Percentiles rank a stretch among this genome's conserved stretches.
Conservation (phyloP, 352 stramenopile genomes). For the Poterioochromonas sp. region DNA sequence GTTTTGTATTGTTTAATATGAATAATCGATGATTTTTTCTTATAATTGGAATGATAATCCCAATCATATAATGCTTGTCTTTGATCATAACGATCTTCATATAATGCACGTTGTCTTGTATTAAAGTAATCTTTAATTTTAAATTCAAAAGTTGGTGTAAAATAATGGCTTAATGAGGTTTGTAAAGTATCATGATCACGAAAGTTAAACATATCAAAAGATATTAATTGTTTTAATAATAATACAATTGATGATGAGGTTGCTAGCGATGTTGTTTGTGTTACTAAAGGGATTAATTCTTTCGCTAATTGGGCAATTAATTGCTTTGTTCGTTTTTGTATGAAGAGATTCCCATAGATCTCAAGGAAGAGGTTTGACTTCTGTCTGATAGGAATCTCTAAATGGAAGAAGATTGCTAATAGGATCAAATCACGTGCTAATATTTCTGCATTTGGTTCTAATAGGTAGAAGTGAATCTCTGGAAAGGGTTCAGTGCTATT, state of each 20-base stretch:
- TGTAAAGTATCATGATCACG: slow-evolving; percentile 72
- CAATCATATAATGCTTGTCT: slow-evolving; percentile 81
- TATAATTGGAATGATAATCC: slow-evolving; percentile 68
- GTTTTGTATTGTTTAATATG: slow-evolving; percentile 77
- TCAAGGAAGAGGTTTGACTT: slow-evolving; percentile 77
- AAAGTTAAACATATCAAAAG: slow-evolving; percentile 64
- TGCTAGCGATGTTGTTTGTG: slow-evolving; percentile 35
- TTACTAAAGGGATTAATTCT: slow-evolving; percentile 58
- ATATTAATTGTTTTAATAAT: slow-evolving; percentile 49
- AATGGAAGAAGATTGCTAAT: slow-evolving; percentile 70
- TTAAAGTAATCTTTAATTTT: slow-evolving; percentile 68
- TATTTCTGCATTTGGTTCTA: slow-evolving; percentile 67
- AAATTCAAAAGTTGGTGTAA: slow-evolving; percentile 58
- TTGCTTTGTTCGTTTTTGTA: slow-evolving; percentile 65
- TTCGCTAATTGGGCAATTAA: slow-evolving; percentile 68
- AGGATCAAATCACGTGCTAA: slow-evolving; percentile 74
- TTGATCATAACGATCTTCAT: slow-evolving; percentile 81
- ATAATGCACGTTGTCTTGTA: slow-evolving; percentile 72
- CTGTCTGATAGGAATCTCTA: slow-evolving; percentile 70
- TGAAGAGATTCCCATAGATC: slow-evolving; percentile 76
- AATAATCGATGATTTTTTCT: slow-evolving; percentile 66
- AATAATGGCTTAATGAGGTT: slow-evolving; percentile 63
- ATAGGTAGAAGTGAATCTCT: slow-evolving; percentile 69
- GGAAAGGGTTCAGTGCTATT: slow-evolving; percentile 23
- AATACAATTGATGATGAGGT: slow-evolving; percentile 39